These are phyloP conservation scores for Cinchona pubescens DNA, from an alignment of 257 asterid genomes.

Conservation along the genomic window DNA sequence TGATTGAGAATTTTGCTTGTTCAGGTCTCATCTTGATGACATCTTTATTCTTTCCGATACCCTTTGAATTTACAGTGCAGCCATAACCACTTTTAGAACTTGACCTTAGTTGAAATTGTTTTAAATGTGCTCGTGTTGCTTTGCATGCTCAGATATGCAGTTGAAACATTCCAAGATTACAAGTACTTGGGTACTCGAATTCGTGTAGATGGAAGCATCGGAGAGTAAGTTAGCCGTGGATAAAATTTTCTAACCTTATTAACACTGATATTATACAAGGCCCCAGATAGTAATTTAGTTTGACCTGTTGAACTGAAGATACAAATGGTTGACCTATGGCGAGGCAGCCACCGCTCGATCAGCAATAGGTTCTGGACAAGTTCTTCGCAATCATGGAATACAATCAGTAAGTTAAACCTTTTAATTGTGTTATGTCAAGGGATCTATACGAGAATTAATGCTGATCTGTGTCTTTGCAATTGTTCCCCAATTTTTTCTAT, in stretches of 20 bases:
- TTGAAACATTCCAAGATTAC: slow-evolving; percentile 68
- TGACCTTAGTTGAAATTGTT: not conserved
- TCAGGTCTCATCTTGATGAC: not conserved
- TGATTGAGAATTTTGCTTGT: not conserved
- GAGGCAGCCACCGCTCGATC: slow-evolving; percentile 84
- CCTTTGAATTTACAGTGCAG: not conserved
- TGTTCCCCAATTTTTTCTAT: not conserved
- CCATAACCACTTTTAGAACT: not conserved
- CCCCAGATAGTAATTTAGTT: slow-evolving; percentile 3
- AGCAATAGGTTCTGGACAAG: slow-evolving; percentile 90
- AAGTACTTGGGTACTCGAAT: slow-evolving; percentile 91
- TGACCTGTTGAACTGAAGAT: slow-evolving; percentile 37
- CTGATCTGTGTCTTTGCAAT: not conserved
- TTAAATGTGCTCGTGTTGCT: not conserved
- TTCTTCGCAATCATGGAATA: slow-evolving; percentile 63
- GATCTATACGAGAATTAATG: not conserved
- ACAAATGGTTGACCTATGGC: slow-evolving; percentile 98
- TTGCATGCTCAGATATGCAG: slow-evolving; percentile 61
- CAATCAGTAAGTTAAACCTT: slow-evolving; percentile 46
- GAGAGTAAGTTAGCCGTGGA: slow-evolving; percentile 67
- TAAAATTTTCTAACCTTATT: not conserved
- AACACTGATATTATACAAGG: not conserved
- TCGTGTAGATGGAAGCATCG: slow-evolving; percentile 86
- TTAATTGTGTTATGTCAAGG: not conserved
- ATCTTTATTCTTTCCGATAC: not conserved